A percentile compares a stretch with the other conserved stretches of the same genome.
Conservation (phyloP, 495 filamentous ascomycete species). For the Podospora bellae-mahoneyi region DNA sequence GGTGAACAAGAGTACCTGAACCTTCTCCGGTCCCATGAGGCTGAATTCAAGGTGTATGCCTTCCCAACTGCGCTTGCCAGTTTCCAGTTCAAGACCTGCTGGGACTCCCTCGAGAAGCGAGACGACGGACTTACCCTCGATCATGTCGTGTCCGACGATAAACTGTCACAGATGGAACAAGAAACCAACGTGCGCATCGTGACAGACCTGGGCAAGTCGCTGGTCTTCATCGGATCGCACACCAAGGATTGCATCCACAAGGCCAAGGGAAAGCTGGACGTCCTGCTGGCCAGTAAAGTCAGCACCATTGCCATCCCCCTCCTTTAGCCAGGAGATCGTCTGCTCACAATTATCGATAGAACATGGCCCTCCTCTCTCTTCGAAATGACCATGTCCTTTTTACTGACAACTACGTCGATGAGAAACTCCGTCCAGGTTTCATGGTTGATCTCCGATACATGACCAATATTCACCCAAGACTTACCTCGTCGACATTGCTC, state of each 20-base stretch:
- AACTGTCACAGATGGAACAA: conserved; percentile 23
- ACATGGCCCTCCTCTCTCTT: background rate
- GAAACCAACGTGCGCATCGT: conserved; percentile 31
- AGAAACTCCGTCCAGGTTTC: background rate
- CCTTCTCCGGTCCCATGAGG: background rate
- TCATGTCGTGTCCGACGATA: conserved; percentile 21
- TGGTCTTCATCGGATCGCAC: conserved; percentile 37
- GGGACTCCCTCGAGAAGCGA: conserved; percentile 25
- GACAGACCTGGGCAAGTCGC: conserved; percentile 19
- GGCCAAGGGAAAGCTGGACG: conserved; percentile 36
- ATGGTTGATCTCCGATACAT: conserved; percentile 31
- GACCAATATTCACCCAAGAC: conserved; percentile 29
- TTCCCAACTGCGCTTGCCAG: conserved; percentile 7
- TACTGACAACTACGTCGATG: conserved; percentile 31
- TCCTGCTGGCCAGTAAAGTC: conserved; percentile 36
- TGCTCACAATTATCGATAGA: conserved; percentile 5
- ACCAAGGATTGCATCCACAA: conserved; percentile 19
- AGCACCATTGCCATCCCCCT: conserved; percentile 16
- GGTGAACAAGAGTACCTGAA: background rate
- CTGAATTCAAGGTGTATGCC: background rate
- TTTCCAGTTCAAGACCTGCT: conserved; percentile 10
- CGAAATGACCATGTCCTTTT: conserved; percentile 35
- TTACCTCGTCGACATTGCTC: conserved; percentile 15
- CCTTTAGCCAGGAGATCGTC: background rate
- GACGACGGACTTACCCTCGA: conserved; percentile 8